Percentiles rank a stretch among this genome's conserved stretches.
Evolutionary conservation across 108 stramenopile genomes (phyloP).

Genomic region (Parmales sp.): DNA sequence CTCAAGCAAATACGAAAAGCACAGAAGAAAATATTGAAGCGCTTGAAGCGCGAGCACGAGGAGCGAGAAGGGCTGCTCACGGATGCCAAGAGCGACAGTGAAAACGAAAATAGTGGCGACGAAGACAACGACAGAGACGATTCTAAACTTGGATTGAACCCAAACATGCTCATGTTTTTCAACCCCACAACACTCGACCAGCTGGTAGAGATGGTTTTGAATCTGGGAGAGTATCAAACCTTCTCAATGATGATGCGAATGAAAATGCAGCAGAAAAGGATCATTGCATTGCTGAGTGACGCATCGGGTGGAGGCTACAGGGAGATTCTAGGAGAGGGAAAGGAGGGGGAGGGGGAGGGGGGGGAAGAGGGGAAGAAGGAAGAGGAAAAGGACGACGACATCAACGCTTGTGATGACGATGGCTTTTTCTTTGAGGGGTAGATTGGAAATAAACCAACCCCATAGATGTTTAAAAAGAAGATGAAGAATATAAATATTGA

Average conservation of each 20-base stretch:
- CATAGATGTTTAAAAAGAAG: too few relatives aligned
- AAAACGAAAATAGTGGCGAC: not conserved
- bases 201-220: constrained; percentile 1
- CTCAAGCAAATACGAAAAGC: not conserved
- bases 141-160: not conserved
- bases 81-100: not conserved
- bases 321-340: not conserved
- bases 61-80: not conserved
- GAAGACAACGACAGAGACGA: not conserved
- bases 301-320: not conserved
- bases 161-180: constrained; percentile 1
- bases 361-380: not conserved
- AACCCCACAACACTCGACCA: constrained; percentile 10
- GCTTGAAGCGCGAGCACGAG: not conserved
- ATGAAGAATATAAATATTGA: too few relatives aligned
- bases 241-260: constrained; percentile 15
- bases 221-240: constrained; percentile 12
- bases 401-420: constrained; percentile 3
- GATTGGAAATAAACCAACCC: too few relatives aligned
- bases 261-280: constrained; percentile 6
- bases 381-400: not conserved
- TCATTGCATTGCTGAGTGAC: not conserved
- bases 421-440: too few relatives aligned
- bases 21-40: not conserved
- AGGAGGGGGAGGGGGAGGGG: not conserved